Evolutionary conservation across 2,329 filamentous ascomycete species (phyloP), one percentile per base, ranked within the genome.

Genomic region (Penicillium sp.): DNA sequence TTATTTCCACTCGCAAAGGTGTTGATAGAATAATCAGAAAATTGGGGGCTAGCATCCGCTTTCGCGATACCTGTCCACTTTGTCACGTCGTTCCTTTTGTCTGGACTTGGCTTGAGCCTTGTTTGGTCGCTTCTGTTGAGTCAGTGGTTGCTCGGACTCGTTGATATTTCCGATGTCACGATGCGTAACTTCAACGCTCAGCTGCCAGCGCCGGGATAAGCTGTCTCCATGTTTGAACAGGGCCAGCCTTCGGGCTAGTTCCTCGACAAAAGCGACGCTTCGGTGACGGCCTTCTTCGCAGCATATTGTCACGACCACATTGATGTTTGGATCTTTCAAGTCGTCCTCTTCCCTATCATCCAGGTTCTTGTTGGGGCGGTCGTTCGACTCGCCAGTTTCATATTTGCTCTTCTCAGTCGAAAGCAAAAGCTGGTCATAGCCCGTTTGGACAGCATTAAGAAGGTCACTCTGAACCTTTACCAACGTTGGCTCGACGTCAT

Each of bases 201-300:
- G 3, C 22, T 51, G 6, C 47, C 35, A 48, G 50, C 2, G 5
- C 12, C 17, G 20, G 20, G 49, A 57, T n/a, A 20, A 3, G 28
- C 20, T 35, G 39, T 31, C 34, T 1, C 48, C 57, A 47, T 35
- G 3, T 28, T 5, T 57, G 11, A 56, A 31, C 5, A 37, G 14
- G 2, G 31, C 14, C 8, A 48, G 34, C 28, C 35, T 52, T 25
- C 34, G 17, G 6, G 22, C 57, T 10, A 48, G 37, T 41, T 57
- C 39, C 20, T 48, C 47, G 45, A 59, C 35, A 37, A 57, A 60
- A 11, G 58, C 50, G 39, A 60, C 57, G 34, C 56, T 62, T 11
- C 61, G 35, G 43, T 61, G 59, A 20, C 45, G 54, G 17, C 61
- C 54, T 8, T 61, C 56, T 37, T 62, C 59, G 17, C 59, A 60